Conservation (phyloP, 495 filamentous ascomycete species). For the Aspergillus incahuasiensis region DNA sequence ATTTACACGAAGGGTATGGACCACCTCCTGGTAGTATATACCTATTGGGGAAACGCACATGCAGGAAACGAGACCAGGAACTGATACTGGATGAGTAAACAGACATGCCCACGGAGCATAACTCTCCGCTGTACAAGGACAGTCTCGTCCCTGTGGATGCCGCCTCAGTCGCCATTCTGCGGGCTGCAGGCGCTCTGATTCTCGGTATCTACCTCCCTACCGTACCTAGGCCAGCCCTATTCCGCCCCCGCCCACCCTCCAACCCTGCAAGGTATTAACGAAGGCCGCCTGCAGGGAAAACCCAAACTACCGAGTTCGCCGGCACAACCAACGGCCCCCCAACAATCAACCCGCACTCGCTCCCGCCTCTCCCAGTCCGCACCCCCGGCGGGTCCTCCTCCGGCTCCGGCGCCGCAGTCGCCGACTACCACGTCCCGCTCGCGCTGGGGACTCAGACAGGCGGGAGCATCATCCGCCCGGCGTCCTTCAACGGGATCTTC, state of each 20-base stretch:
- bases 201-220: neutral
- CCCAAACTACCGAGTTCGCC: slow-evolving; percentile 16
- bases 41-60: no score
- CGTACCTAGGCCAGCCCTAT: neutral
- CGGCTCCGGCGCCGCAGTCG: slow-evolving; percentile 16
- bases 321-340: neutral
- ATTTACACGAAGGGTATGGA: slow-evolving; percentile 43
- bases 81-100: neutral
- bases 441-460: slow-evolving; percentile 16
- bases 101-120: slow-evolving; percentile 17
- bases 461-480: slow-evolving; percentile 45
- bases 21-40: no score
- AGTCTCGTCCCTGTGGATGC: slow-evolving; percentile 8
- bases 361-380: neutral
- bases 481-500: slow-evolving; percentile 50
- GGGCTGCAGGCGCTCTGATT: slow-evolving; percentile 14
- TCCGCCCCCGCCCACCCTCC: neutral
- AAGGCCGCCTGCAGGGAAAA: slow-evolving; percentile 8
- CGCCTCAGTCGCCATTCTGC: slow-evolving; percentile 5
- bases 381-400: slow-evolving; percentile 15
- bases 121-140: slow-evolving; percentile 13
- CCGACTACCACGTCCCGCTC: slow-evolving; percentile 13
- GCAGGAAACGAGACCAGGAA: neutral
- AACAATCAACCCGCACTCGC: slow-evolving; percentile 7
- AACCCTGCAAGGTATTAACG: no score